Evolutionary conservation across 805 yeast species (phyloP), one percentile per base, ranked within the genome.

Genomic region (Spathaspora arborariae): DNA sequence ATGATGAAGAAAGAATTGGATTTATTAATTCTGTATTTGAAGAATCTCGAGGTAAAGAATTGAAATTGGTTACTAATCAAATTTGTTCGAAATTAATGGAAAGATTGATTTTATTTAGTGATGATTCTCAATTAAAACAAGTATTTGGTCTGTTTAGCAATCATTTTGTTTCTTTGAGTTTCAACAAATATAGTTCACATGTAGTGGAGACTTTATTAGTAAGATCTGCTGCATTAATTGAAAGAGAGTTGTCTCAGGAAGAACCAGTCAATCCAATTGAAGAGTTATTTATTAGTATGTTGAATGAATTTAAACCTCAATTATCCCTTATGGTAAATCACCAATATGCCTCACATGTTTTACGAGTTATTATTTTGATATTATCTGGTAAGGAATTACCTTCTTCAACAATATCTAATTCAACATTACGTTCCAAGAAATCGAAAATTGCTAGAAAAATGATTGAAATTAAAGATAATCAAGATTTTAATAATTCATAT

Each of bases 21-120:
- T 90, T 92, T 58, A 82, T 88, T 24, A 65, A 76, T 2, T 84
- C 94, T 56, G 87, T 92, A 1, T 75, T 91, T 54, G 92, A 85
- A 53, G 99, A 94, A 68, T 79, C 90, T 19, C 74, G 77, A 41
- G 97, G 96, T 2, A 90, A 91, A 57, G 98, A 92, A 65, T 71
- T 94, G 55, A 92, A 94, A 64, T 74, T 92, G 36, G 96, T 87
- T 3, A 92, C 97, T 2, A 91, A 92, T 59, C 97, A 91, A 60
- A 89, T 92, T 47, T 90, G 97, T 64, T 92, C 98, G 20, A 92
- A 92, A 62, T 74, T 94, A 48, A 76, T 94, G 73, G 99, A 92
- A 65, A 75, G 99, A 59, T 69, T 92, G 50, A 78, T 92, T n/a
- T 65, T 87, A 37, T 68, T 72, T 16, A 84, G 91, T 13, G 73